A percentile compares a stretch with the other conserved stretches of the same genome.
Evolutionary conservation across 306 rosid genomes (phyloP).

Genomic region (Cicer cuneatum): DNA sequence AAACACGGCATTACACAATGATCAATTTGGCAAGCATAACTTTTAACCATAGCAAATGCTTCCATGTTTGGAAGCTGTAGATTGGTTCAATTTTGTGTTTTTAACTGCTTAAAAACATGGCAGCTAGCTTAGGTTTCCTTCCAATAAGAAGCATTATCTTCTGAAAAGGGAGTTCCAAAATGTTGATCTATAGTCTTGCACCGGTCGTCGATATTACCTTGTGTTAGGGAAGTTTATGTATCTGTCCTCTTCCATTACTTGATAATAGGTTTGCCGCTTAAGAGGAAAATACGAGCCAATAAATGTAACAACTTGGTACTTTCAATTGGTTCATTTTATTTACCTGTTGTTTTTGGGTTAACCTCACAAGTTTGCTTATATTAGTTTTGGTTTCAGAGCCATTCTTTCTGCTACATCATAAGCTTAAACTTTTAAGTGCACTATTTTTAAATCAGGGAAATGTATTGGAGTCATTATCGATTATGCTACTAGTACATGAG

Average conservation of each 20-base stretch:
- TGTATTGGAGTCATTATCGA: background rate
- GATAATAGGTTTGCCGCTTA: background rate
- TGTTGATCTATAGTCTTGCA: background rate
- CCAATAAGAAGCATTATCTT: too few relatives aligned
- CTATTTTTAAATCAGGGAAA: conserved; percentile 1
- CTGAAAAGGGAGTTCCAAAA: background rate
- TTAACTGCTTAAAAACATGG: too few relatives aligned
- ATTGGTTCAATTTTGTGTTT: too few relatives aligned
- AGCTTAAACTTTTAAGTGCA: conserved; percentile 7
- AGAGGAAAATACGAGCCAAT: background rate
- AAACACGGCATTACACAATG: too few relatives aligned
- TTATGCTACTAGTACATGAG: conserved; percentile 3
- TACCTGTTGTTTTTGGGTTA: background rate
- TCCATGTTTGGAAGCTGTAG: too few relatives aligned
- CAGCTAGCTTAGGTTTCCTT: too few relatives aligned
- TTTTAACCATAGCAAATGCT: too few relatives aligned
- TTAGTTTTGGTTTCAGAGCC: conserved; percentile 41
- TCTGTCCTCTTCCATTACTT: background rate
- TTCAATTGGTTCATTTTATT: background rate
- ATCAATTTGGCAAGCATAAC: too few relatives aligned
- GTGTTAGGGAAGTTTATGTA: conserved; percentile 11
- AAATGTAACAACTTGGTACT: background rate
- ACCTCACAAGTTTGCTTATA: conserved; percentile 9
- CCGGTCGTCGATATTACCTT: background rate
- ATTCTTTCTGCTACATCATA: conserved; percentile 1